Conservation (phyloP, 1,139 yeast species). For the Schizosaccharomyces versatilis region DNA sequence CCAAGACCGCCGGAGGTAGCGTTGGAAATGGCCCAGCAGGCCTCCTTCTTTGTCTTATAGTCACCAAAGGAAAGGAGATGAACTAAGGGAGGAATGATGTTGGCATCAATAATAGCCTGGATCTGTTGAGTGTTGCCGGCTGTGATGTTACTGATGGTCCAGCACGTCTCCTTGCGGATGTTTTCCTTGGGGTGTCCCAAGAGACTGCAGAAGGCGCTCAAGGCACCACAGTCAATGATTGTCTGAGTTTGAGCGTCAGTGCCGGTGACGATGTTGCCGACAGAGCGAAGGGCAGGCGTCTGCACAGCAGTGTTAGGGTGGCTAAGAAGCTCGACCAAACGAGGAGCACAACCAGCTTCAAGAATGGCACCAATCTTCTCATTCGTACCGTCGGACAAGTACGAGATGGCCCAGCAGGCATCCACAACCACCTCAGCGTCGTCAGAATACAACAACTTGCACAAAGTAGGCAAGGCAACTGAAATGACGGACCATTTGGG, state of each 20-base stretch:
- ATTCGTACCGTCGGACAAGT: conserved; percentile 75
- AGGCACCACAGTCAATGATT: conserved; percentile 79
- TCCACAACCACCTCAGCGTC: conserved; percentile 88
- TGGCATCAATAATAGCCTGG: conserved; percentile 87
- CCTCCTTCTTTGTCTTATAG: conserved; percentile 90
- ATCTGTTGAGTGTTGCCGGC: conserved; percentile 93
- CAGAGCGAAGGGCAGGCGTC: conserved; percentile 92
- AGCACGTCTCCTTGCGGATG: conserved; percentile 89
- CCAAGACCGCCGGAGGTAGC: conserved; percentile 90
- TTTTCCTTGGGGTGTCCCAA: conserved; percentile 73
- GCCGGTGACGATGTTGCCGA: conserved; percentile 95
- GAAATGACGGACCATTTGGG: conserved; percentile 80
- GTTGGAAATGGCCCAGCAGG: conserved; percentile 97
- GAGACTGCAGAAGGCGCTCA: conserved; percentile 63
- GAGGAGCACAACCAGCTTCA: conserved; percentile 84
- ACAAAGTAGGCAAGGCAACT: conserved; percentile 73
- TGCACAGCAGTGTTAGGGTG: conserved; percentile 74
- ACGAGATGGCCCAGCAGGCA: conserved; percentile 97
- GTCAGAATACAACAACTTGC: conserved; percentile 69
- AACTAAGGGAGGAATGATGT: conserved; percentile 79
- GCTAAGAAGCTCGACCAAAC: conserved; percentile 56
- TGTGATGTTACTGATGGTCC: conserved; percentile 94
- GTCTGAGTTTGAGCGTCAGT: conserved; percentile 87
- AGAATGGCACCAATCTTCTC: conserved; percentile 92
- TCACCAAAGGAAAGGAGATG: conserved; percentile 65